These are phyloP conservation scores for Serendipita vermifera DNA, from an alignment of 768 basidiomycete species.

Conservation along the genomic window DNA sequence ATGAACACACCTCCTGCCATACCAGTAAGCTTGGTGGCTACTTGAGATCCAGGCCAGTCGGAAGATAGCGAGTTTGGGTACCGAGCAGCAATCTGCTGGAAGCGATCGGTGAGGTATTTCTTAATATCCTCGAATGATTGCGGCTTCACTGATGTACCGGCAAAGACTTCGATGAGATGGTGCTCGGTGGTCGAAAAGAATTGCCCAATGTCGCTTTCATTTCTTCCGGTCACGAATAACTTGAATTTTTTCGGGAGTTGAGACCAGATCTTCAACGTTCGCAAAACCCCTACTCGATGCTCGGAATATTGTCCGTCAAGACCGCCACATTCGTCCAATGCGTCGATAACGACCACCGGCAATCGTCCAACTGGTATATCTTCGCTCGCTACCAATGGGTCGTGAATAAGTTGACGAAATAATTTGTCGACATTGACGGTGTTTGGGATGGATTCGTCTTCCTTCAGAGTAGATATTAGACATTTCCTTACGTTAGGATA, in stretches of 20 bases:
- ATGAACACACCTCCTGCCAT: slow-evolving; percentile 24
- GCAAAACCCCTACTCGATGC: slow-evolving; percentile 17
- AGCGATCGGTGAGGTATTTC: slow-evolving; percentile 15
- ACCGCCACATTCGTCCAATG: slow-evolving; percentile 24
- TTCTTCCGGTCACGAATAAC: slow-evolving; percentile 21
- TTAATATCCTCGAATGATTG: slow-evolving; percentile 20
- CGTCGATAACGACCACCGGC: slow-evolving; percentile 23
- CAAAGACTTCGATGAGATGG: slow-evolving; percentile 15
- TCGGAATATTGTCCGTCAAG: slow-evolving; percentile 9
- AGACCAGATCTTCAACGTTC: slow-evolving; percentile 18
- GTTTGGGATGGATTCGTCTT: slow-evolving; percentile 15
- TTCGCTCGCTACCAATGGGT: slow-evolving; percentile 14
- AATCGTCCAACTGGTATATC: not conserved
- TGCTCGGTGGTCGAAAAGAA: slow-evolving; percentile 14
- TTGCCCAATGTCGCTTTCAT: slow-evolving; percentile 15
- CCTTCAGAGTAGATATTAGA: slow-evolving; percentile 15
- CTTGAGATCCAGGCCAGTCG: slow-evolving; percentile 17
- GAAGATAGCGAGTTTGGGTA: slow-evolving; percentile 14
- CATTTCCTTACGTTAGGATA: slow-evolving; percentile 9
- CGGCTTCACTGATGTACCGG: slow-evolving; percentile 13
- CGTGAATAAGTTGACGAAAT: slow-evolving; percentile 18
- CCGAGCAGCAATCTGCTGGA: slow-evolving; percentile 15
- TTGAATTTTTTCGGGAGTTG: slow-evolving; percentile 18
- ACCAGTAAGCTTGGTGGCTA: slow-evolving; percentile 12
- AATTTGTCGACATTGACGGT: slow-evolving; percentile 14